Base-by-base conservation (phyloP, 169 alveolate genomes). In the Toxoplasma gondii region DNA sequence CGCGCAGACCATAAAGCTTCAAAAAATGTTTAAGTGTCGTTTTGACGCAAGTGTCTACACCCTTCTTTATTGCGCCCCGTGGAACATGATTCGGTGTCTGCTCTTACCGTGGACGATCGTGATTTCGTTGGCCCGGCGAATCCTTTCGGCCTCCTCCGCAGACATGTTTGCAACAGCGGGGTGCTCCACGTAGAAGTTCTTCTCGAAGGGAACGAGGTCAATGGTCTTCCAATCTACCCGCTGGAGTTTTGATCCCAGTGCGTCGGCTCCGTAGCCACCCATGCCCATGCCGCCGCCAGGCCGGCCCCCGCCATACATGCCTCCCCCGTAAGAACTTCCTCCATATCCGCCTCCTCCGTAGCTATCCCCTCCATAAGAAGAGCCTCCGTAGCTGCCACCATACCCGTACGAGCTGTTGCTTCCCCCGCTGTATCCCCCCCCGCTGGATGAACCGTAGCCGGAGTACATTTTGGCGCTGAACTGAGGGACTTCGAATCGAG, bases 141-240 rank as follows among this genome's bases (percentile, higher is more conserved):
- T 96, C 53, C 96, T 95, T 44, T 98, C 98, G 38, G 98, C 99
- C 58, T 98, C 99, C 78, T 97, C 97, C 41, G 96, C 95, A 38
- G 98, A 34, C 96, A 98, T 93, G 19, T 94, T 96, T 49, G 96
- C 84, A 38, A 98, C 98, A 38, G 96, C 98, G 7, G 97, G 98
- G 88, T 98, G 99, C 93, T 98, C 99, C 92, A 95, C 97, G 94
- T 98, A 99, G 96, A 99, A 99, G 96, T 98, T 97, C 96, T 99
- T 99, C 95, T 98, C 98, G 95, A 98, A 98, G 29, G 99, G 98
- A 38, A 97, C 98, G 54, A 98, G 96, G 34, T 96, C 96, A 64
- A 95, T 95, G 70, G 94, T 88, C 41, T 95, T 74, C 99, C 99
- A 98, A 95, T 98, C 98, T 17, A 94, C 94, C 17, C 88, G 64